Base-by-base conservation (phyloP, 2,329 filamentous ascomycete species). In the Sporothrix globosa region DNA sequence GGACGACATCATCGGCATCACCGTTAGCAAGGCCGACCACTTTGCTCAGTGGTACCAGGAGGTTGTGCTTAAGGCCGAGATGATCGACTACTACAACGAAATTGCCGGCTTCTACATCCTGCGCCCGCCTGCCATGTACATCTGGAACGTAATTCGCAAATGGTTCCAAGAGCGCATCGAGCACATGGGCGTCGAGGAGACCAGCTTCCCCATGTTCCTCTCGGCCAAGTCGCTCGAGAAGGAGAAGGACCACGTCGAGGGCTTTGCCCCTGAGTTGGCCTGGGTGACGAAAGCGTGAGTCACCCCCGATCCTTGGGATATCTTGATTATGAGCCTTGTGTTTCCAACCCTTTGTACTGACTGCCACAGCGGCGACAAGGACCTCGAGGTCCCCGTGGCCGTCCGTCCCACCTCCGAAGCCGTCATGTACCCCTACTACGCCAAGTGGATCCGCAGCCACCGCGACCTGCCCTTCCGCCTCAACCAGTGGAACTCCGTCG, bases 1-100 rank as follows among this genome's bases (percentile, higher is more conserved):
- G 11, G 86, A 88, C 77, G 87, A 89, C 74, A 88, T 96, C 74
- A 96, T 96, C 76, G 94, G 94, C 74, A 97, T 97, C 77, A 96
- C 94, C 73, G 89, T 91, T 72, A 86, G 87, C 74, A 98, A 97
- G 82, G 85, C 90, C 65, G 90, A 92, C 63, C 93, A 98, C 82
- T 96, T 99, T 79, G 86, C 92, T 67, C 89, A 90, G 81, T 99
- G 96, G 96, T 99, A 99, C 82, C 93, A 97, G 82, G 95, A 99
- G 82, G 92, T 98, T 72, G 91, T 99, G 70, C 90, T 94, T 78
- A 99, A 99, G 87, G 92, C 93, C 76, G 93, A 97, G 80, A 92
- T 99, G 91, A 90, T 98, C 77, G 94, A 97, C 78, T 99, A 97
- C 87, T 98, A 97, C 79, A 75, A 81, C 78, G 92, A 97, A 82